Percentiles rank a stretch among this genome's conserved stretches.
Conservation (phyloP, 2,329 filamentous ascomycete genomes). For the Colletotrichum sp. region DNA sequence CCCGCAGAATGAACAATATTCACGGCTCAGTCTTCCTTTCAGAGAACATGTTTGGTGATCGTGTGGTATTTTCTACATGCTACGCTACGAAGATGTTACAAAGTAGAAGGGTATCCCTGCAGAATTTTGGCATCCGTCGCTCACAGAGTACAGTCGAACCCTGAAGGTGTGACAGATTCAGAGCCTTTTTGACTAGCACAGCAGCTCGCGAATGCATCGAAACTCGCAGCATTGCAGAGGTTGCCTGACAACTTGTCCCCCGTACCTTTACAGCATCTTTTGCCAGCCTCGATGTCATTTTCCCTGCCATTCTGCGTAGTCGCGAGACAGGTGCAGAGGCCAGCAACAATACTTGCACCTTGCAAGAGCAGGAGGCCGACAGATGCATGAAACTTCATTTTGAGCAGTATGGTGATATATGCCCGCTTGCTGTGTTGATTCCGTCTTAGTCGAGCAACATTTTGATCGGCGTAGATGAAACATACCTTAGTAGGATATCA, state of each 20-base stretch:
- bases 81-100: no score
- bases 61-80: no score
- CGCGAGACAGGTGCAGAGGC: background rate
- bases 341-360: background rate
- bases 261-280: background rate
- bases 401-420: background rate
- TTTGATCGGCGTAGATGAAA: rapidly evolving
- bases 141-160: background rate
- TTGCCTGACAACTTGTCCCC: background rate
- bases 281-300: background rate
- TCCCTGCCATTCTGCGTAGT: background rate
- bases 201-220: background rate
- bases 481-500: background rate
- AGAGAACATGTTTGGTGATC: no score
- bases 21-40: no score
- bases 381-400: background rate
- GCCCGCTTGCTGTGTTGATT: background rate
- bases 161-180: background rate
- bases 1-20: no score
- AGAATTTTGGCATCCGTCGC: no score
- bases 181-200: background rate
- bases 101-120: no score
- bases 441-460: background rate
- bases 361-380: background rate
- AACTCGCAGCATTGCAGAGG: background rate